phyloP scores from a whole-genome alignment of 2,329 filamentous ascomycete species.

The Penicillium brasilianum region DNA sequence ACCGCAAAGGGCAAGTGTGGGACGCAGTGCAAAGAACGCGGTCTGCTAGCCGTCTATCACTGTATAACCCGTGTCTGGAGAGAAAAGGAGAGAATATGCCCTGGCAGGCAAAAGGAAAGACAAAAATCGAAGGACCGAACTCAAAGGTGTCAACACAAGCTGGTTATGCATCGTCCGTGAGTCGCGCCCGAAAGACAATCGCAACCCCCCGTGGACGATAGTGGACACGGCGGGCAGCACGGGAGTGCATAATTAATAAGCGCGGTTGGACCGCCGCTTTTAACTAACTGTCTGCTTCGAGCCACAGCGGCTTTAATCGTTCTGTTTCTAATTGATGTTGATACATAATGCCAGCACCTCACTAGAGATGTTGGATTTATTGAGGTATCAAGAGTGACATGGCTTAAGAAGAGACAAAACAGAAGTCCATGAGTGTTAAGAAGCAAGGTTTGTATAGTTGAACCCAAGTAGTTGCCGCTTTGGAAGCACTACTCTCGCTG shows the following conservation, averaged over 20 bases:
- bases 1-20: constrained; percentile 10
- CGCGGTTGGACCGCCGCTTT: neutral
- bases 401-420: too few relatives aligned
- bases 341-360: too few relatives aligned
- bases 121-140: neutral
- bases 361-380: too few relatives aligned
- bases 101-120: neutral
- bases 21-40: constrained; percentile 7
- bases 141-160: neutral
- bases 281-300: too few relatives aligned
- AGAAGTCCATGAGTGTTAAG: too few relatives aligned
- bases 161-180: neutral
- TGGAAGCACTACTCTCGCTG: too few relatives aligned
- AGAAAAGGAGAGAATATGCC: neutral
- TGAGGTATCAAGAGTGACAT: too few relatives aligned
- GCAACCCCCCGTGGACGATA: neutral
- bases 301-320: too few relatives aligned
- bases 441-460: too few relatives aligned
- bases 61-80: constrained; percentile 4
- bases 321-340: too few relatives aligned
- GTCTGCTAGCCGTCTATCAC: constrained; percentile 5
- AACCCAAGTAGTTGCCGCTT: too few relatives aligned
- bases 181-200: neutral
- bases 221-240: neutral
- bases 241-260: constrained; percentile 1